Evolutionary conservation across 169 alveolate genomes (phyloP), one percentile per base, ranked within the genome.

Genomic region (Babesia bigemina): DNA sequence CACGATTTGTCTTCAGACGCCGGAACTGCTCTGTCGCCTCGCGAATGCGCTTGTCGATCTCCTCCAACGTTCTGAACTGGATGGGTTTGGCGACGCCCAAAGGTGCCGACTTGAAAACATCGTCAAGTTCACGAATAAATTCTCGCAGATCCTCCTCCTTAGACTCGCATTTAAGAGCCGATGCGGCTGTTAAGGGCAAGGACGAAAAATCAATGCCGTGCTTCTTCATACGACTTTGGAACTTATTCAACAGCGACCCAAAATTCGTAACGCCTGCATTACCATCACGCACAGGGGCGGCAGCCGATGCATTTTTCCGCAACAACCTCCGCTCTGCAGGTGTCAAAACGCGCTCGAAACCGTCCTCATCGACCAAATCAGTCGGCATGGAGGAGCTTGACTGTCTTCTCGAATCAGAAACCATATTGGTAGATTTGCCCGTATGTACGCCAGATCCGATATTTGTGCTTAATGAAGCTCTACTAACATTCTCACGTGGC

Each of bases 331-430:
- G 70, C 61, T 79, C 87, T 16, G 82, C 63, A 14, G 84, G 39
- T 10, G 84, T 39, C 50, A 79, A n/a, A 12, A 71, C 87, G 21
- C 60, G 74, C 39, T 79, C 75, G 63, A 79, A 79, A 3, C 87
- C 87, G 14, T 79, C 87, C 1, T 79, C 87, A 33, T 70, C 61
- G 29, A 59, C 55, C 73, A 58, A 42, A 10, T 13, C 22, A n/a
- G 24, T 36, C 17, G 58, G 7, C 24, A 22, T 7, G 2, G 58
- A 19, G 9, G 58, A 19, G 2, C 10, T 33, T 4, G 39, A 33
- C 39, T 33, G 39, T 33, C 39, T 33, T 33, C 39, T 33, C 39
- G 39, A 33, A 52, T 52, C 59, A 21, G 33, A 22, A 52, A 22
- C 2, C 28, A 52, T 24, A 52, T 6, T 52, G 2, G 59, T 21